Percentiles rank a stretch among this genome's conserved stretches.
Evolutionary conservation across 495 filamentous ascomycete genomes (phyloP).

Genomic region (Barbatosphaeria neglecta): DNA sequence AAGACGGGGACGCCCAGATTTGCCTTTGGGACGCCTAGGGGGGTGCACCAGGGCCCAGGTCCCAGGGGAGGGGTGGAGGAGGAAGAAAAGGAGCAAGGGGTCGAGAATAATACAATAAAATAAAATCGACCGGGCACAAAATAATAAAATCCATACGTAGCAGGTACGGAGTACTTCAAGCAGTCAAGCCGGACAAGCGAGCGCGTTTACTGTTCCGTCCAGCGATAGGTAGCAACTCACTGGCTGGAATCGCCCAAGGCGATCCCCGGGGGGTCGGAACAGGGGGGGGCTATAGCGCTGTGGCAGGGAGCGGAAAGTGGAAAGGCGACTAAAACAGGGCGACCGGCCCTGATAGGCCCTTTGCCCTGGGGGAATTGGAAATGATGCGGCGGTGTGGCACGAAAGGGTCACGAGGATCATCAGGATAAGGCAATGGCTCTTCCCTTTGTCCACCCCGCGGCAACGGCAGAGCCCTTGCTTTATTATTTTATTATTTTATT

Average conservation of each 20-base stretch:
- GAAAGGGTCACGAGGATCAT: slow-evolving; percentile 20
- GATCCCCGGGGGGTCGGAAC: not conserved
- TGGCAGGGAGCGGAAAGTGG: not conserved
- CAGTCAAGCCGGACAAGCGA: no score
- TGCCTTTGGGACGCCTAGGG: no score
- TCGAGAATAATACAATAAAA: not conserved
- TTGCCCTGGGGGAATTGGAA: slow-evolving; percentile 1
- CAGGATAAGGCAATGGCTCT: slow-evolving; percentile 5
- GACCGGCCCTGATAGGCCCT: not conserved
- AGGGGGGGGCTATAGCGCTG: not conserved
- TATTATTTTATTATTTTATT: no score
- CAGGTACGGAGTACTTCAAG: no score
- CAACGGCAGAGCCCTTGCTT: not conserved
- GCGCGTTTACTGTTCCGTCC: no score
- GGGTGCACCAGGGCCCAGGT: no score
- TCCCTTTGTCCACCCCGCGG: slow-evolving; percentile 6
- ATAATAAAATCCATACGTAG: no score
- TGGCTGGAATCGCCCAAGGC: no score
- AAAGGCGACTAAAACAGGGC: not conserved
- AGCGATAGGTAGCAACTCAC: no score
- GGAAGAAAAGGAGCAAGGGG: not conserved
- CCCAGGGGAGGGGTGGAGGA: not conserved
- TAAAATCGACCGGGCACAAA: not conserved
- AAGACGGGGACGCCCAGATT: no score
- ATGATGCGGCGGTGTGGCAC: slow-evolving; percentile 21